Evolutionary conservation across 768 basidiomycete species (phyloP), one percentile per base, ranked within the genome.

Genomic region (Phylloporus sp.): DNA sequence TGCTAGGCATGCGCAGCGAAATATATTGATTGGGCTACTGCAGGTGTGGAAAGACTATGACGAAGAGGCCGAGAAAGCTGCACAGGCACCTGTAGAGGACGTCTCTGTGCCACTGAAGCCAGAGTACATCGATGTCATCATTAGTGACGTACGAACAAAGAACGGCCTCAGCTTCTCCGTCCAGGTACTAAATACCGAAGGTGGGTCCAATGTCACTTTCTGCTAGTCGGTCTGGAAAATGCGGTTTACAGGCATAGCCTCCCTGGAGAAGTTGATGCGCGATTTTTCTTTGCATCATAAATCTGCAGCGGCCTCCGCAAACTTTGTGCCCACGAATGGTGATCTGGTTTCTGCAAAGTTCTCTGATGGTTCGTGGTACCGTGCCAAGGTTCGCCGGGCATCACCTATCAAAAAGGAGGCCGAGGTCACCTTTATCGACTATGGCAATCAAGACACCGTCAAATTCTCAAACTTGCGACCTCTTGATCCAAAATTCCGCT

Each of bases 291-390:
- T 87, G 28, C 82, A 94, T 65, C 91, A 98, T 69, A 79, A 80
- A 36, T 77, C 80, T 34, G 75, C 82, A 13, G 67, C 77, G 18
- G 64, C 77, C 15, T 75, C 87, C 5, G 56, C 84, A n/a, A 79
- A 77, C 40, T 94, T 92, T 59, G 71, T 73, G 5, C 95, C 95
- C 1, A 83, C 81, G 61, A 80, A 77, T 17, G 93, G 93, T 8
- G 93, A 97, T 46, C 73, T 97, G 22, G 90, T 99, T 15, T 91
- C 90, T 11, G 95, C 93, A 15, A 92, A 92, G 62, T 97, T 97
- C 69, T 88, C 86, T 38, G 88, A 96, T 59, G 90, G 90, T 8
- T 74, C 84, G 38, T 99, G 95, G 96, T 97, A 98, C 68, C 87
- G 95, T 42, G 95, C 95, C 35, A 89, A 83, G 70, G 84, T 97